Evolutionary conservation across 2,329 filamentous ascomycete genomes (phyloP).

Genomic region (Trematosphaeria pertusa): DNA sequence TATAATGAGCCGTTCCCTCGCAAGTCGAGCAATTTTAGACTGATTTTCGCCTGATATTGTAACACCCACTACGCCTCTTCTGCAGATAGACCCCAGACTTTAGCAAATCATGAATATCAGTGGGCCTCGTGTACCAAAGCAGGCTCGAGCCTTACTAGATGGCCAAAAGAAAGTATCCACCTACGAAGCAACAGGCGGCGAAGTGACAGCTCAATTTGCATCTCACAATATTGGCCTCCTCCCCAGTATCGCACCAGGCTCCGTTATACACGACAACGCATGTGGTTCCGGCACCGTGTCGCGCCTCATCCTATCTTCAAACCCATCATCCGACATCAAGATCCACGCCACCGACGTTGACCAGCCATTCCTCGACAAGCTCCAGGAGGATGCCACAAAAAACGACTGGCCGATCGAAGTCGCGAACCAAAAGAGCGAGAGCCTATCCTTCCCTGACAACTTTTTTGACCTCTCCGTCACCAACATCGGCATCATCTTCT

Average conservation of each 20-base stretch:
- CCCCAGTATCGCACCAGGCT: constrained; percentile 28
- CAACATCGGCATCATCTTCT: constrained; percentile 51
- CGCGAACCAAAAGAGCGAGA: constrained; percentile 25
- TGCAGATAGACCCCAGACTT: too few species aligned
- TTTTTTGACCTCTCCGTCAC: constrained; percentile 50
- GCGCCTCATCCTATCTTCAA: constrained; percentile 25
- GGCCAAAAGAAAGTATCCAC: constrained; percentile 30
- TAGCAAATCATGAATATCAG: constrained; percentile 27
- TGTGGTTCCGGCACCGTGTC: constrained; percentile 41
- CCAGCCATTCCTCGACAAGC: constrained; percentile 31
- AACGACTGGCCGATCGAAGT: constrained; percentile 34
- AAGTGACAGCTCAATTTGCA: constrained; percentile 35
- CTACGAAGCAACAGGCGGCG: constrained; percentile 39
- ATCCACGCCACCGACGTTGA: constrained; percentile 43
- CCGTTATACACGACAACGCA: constrained; percentile 46
- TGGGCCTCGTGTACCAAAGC: constrained; percentile 24
- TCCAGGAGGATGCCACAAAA: constrained; percentile 15
- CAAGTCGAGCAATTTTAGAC: too few species aligned
- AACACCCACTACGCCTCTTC: too few species aligned
- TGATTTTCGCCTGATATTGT: too few species aligned
- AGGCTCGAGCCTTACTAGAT: constrained; percentile 31
- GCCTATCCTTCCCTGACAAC: constrained; percentile 30
- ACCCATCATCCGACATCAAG: constrained; percentile 13
- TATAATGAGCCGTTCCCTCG: too few species aligned
- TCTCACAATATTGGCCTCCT: constrained; percentile 35